Percentiles rank a stretch among this genome's conserved stretches.
Conservation (phyloP, 805 yeast species). For the Barnettozyma sucrosica region DNA sequence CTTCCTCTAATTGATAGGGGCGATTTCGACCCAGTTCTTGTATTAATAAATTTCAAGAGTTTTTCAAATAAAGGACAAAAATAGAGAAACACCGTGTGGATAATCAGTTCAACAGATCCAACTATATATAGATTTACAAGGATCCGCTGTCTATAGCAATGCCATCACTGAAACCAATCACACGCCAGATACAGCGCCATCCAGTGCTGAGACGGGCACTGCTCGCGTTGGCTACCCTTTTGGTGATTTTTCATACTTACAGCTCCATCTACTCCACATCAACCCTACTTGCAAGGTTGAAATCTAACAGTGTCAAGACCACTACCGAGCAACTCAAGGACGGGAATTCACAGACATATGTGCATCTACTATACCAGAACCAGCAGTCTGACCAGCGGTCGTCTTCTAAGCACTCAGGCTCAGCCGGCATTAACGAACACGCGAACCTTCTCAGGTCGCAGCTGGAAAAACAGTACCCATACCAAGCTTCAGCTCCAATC, state of each 20-base stretch:
- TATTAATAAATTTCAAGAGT: no score
- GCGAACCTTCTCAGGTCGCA: slow-evolving; percentile 29
- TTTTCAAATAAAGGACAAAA: background rate
- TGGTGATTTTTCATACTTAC: slow-evolving; percentile 2
- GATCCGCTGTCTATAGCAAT: background rate
- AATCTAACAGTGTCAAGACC: background rate
- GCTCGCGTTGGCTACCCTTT: background rate
- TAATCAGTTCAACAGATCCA: background rate
- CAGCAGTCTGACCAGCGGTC: background rate
- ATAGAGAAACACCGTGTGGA: background rate
- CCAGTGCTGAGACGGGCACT: background rate
- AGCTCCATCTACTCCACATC: slow-evolving; percentile 4
- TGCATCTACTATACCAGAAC: background rate
- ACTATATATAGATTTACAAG: background rate
- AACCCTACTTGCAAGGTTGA: background rate
- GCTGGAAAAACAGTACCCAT: slow-evolving; percentile 68
- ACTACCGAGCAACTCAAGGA: background rate
- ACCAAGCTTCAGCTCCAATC: slow-evolving; percentile 54
- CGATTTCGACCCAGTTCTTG: no score
- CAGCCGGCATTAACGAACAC: background rate
- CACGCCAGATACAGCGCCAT: background rate
- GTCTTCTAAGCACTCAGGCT: background rate
- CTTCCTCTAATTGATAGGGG: no score
- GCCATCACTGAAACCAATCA: slow-evolving; percentile 1
- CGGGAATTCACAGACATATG: background rate